Base-by-base conservation (phyloP, 2,329 filamentous ascomycete species). In the Hypoxylon sp. region DNA sequence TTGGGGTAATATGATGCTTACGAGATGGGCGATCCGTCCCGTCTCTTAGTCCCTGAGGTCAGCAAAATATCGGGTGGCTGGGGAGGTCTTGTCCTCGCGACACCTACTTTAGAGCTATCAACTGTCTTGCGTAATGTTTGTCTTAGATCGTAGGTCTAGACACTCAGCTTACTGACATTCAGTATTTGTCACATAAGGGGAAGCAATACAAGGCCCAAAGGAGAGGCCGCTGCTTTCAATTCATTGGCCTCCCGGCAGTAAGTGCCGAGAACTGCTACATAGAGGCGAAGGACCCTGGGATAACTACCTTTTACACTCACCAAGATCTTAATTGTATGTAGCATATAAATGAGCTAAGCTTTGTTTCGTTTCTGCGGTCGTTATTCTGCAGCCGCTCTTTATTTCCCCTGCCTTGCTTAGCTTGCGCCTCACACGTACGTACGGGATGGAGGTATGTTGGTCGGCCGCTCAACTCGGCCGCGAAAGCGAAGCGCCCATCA, bases 61-160 rank as follows among this genome's bases (percentile, higher is more conserved):
- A 32, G 38, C 53, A 30, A 19, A 65, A 70, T 65, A 70, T 70
- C 57, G 58, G 63, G 68, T 71, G 68, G 68, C 51, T 71, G 68
- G 68, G 65, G 67, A 50, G n/a, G 41, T 45, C 56, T 51, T 45
- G 19, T 41, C 43, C 5, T 59, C 19, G 60, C 41, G 59, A 68
- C 65, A 19, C 36, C 48, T 45, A 58, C 21, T 30, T 51, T 9
- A 41, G 43, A 30, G 32, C 30, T 32, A 21, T 58, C 50, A 32
- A 53, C 19, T 48, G 21, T 17, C 46, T 48, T 23, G 45, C 50
- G 45, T 41, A 41, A 56, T 46, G 14, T 52, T 51, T 63, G 45
- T 65, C 58, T 49, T 51, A 34, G 61, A 64, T 55, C 25, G 51
- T 30, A 21, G 52, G 13, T n/a, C 46, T 51, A 50, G 11, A 28